Evolutionary conservation across 1,139 yeast species (phyloP), one percentile per base, ranked within the genome.

Genomic region (Yamadazyma siamensis): DNA sequence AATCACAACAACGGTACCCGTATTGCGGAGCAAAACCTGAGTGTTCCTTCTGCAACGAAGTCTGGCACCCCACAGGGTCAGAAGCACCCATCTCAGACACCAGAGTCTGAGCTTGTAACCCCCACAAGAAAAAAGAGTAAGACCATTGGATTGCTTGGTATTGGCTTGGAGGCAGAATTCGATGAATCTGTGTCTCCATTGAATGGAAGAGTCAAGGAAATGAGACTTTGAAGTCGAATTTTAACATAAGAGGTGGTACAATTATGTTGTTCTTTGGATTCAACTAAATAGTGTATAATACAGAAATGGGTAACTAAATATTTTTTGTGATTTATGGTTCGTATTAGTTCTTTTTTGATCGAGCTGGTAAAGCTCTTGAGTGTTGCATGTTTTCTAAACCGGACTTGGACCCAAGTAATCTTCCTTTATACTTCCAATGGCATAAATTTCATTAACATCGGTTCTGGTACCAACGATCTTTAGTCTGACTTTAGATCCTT

Each of bases 381-480:
- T 15, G 6, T 50, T 49, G 9, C 20, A 7, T 10, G 7, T 18
- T 18, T 8, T 18, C 20, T 18, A 67, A 61, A 66, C 53, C 18
- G 75, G 75, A 53, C 71, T 65, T 34, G 95, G 95, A 34, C 97
- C 97, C 59, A 89, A 71, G 56, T 87, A 89, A 65, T 91, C 98
- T 63, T 91, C 98, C 60, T 91, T 91, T 52, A 91, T 91, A 61
- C 94, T 85, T 35, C 98, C 98, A 55, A 91, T 91, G 32, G 97
- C 98, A 56, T 86, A 87, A 56, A 91, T 89, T 49, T 94, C 94
- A 51, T 94, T 94, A 12, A 94, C 98, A 61, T 94, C 98, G 13
- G 96, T 87, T 56, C 97, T 77, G 24, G 96, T 94, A 60, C 98
- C 98, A 33, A 91, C 96, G 31, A 91, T 86, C 68, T 91, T 91